Percentiles rank a stretch among this genome's conserved stretches.
These are phyloP conservation scores for Marasmius tenuissimus DNA, from an alignment of 1,284 basidiomycete genomes.

Conservation along the genomic window DNA sequence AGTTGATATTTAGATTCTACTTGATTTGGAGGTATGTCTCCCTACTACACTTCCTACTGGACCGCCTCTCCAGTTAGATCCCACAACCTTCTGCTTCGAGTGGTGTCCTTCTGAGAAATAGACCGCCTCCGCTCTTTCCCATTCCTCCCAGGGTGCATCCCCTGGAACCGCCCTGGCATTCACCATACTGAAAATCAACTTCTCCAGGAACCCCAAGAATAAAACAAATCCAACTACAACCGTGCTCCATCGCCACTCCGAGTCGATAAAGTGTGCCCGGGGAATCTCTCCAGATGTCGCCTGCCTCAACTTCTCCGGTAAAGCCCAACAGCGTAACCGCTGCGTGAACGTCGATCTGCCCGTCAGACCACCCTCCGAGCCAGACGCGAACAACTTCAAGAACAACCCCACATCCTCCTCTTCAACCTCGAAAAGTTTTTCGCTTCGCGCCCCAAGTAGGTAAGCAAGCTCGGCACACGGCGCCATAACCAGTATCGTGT, in stretches of 20 bases:
- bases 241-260: background rate
- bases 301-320: background rate
- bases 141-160: background rate
- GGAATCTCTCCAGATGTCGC: background rate
- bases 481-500: background rate
- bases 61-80: background rate
- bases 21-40: too few relatives aligned
- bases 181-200: background rate
- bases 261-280: background rate
- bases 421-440: background rate
- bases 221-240: background rate
- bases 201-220: background rate
- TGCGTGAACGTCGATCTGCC: background rate
- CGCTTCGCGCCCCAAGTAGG: background rate
- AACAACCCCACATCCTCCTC: background rate
- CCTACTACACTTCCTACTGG: background rate
- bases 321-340: background rate
- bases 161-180: background rate
- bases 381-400: background rate
- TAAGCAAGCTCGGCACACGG: background rate
- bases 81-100: background rate
- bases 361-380: background rate
- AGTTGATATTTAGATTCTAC: too few relatives aligned
- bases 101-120: background rate
- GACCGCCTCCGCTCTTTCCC: background rate